Percentiles rank a stretch among this genome's conserved stretches.
Conservation (phyloP, 345 rosid species). For the Citrus reticulata region DNA sequence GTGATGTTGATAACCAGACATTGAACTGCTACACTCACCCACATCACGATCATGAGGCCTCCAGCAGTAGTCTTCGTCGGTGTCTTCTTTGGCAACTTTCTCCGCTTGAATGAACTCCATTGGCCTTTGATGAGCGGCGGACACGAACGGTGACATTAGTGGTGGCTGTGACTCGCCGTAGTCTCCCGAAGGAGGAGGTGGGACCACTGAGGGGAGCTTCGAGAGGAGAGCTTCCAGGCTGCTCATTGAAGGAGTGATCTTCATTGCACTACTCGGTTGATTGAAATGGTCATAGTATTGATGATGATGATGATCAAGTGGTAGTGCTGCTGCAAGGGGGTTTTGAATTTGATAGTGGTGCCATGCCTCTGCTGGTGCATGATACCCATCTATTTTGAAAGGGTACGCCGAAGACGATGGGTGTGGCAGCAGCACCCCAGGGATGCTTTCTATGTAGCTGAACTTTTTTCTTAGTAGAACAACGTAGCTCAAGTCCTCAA, state of each 20-base stretch:
- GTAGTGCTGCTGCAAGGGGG: slow-evolving; percentile 22
- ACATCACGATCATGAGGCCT: neutral
- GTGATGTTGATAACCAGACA: slow-evolving; percentile 33
- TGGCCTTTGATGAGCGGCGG: slow-evolving; percentile 19
- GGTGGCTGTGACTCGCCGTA: slow-evolving; percentile 26
- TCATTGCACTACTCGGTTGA: slow-evolving; percentile 28
- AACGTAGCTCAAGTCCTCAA: slow-evolving; percentile 84
- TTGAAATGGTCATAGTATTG: slow-evolving; percentile 37
- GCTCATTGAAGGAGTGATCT: slow-evolving; percentile 89
- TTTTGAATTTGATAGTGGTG: slow-evolving; percentile 33
- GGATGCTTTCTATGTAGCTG: slow-evolving; percentile 89
- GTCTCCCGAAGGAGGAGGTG: slow-evolving; percentile 31
- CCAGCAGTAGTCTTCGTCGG: slow-evolving; percentile 21
- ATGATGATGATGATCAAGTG: slow-evolving; percentile 16
- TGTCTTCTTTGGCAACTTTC: slow-evolving; percentile 50
- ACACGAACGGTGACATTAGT: slow-evolving; percentile 8
- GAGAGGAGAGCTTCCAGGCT: slow-evolving; percentile 97
- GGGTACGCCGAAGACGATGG: slow-evolving; percentile 82
- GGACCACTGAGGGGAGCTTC: slow-evolving; percentile 89
- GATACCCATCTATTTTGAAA: slow-evolving; percentile 33
- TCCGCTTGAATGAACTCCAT: slow-evolving; percentile 23
- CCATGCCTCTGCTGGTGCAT: slow-evolving; percentile 54
- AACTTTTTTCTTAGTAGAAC: slow-evolving; percentile 77
- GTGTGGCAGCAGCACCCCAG: slow-evolving; percentile 91
- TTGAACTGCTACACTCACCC: slow-evolving; percentile 47